Conservation (phyloP, 2,329 filamentous ascomycete species). For the Huntiella decipiens region DNA sequence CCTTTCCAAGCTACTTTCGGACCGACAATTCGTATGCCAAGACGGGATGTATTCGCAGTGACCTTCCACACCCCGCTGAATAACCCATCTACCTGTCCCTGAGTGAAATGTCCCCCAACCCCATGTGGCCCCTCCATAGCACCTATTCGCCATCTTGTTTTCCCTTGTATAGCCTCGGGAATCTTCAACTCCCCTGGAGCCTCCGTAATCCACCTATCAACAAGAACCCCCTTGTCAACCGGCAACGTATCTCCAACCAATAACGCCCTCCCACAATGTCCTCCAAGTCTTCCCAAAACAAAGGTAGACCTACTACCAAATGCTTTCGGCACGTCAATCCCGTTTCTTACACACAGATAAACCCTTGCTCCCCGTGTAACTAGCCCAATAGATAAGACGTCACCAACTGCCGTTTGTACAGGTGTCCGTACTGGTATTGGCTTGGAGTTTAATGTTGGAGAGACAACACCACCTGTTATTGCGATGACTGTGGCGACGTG, state of each 20-base stretch:
- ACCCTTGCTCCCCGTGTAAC: conserved; percentile 18
- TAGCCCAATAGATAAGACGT: conserved; percentile 15
- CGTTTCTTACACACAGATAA: conserved; percentile 20
- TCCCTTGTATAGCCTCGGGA: neutral
- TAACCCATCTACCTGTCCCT: conserved; percentile 13
- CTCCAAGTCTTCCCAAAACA: conserved; percentile 18
- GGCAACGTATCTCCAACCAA: conserved; percentile 17
- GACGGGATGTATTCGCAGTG: conserved; percentile 23
- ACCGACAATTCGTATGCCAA: conserved; percentile 22
- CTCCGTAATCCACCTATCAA: neutral
- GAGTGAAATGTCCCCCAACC: conserved; percentile 21
- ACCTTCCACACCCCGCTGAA: conserved; percentile 21
- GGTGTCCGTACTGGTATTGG: conserved; percentile 13
- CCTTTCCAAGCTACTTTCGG: conserved; percentile 22
- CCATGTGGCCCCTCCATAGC: conserved; percentile 23
- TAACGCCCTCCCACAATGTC: conserved; percentile 19
- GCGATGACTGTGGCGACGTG: conserved; percentile 18
- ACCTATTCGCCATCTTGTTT: conserved; percentile 16
- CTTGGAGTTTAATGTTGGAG: conserved; percentile 15
- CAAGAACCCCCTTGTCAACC: conserved; percentile 8
- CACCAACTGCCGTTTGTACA: conserved; percentile 14
- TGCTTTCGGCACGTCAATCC: conserved; percentile 18
- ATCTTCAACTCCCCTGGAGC: neutral
- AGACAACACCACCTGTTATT: conserved; percentile 17
- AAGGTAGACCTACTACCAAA: conserved; percentile 19